These are phyloP conservation scores for Pugionium dolabratum DNA, from an alignment of 345 rosid genomes.

Conservation along the genomic window DNA sequence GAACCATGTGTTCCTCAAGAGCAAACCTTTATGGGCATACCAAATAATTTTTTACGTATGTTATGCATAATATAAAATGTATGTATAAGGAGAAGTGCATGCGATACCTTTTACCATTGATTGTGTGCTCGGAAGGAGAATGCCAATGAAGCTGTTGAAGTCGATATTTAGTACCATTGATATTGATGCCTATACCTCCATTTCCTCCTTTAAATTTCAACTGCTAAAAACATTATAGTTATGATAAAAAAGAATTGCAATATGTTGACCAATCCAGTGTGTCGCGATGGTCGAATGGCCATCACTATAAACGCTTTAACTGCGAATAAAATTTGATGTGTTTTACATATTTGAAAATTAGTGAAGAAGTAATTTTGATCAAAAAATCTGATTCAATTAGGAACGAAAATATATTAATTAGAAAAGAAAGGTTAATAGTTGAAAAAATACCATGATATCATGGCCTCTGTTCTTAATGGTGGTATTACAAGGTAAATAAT, in stretches of 20 bases:
- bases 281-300: no score
- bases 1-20: constrained; percentile 76
- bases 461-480: constrained; percentile 76
- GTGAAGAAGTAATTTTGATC: no score
- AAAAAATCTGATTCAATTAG: no score
- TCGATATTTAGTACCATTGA: constrained; percentile 42
- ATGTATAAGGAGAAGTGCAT: no score
- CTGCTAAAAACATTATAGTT: background rate
- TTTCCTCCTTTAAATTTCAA: constrained; percentile 55
- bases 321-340: no score
- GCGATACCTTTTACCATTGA: constrained; percentile 55
- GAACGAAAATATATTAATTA: no score
- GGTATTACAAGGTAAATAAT: constrained; percentile 54
- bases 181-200: constrained; percentile 45
- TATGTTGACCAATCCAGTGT: no score
- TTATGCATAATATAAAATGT: no score
- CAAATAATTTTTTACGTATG: no score
- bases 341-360: no score
- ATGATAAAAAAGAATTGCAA: background rate
- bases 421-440: no score
- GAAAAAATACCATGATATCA: constrained; percentile 60
- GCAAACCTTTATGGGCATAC: constrained; percentile 42
- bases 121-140: constrained; percentile 73
- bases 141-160: constrained; percentile 78
- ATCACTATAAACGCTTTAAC: no score